Percentiles rank a stretch among this genome's conserved stretches.
phyloP scores from a whole-genome alignment of 176 grass and related monocot species.

The Hordeum marinum region DNA sequence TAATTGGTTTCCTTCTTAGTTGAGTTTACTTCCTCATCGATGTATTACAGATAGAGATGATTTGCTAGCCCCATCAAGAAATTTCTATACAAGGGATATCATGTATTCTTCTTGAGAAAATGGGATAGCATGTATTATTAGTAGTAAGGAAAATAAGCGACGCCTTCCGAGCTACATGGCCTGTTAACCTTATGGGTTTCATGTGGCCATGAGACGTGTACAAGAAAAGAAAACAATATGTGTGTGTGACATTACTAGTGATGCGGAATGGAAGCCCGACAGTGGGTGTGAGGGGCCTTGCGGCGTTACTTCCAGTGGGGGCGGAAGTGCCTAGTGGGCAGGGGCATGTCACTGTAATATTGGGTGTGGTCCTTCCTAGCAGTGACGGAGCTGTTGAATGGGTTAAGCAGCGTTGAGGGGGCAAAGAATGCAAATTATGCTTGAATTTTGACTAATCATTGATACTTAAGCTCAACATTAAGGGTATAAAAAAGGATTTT shows the following conservation, averaged over 20 bases:
- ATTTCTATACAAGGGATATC: neutral
- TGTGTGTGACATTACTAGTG: neutral
- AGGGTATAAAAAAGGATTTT: no score
- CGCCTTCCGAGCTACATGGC: neutral
- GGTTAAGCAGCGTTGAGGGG: no score
- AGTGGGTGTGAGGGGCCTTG: no score
- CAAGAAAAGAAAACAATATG: neutral
- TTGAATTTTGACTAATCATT: no score
- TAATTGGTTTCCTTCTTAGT: neutral
- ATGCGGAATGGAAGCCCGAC: no score
- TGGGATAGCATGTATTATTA: neutral
- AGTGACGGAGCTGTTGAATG: no score
- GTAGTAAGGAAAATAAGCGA: neutral
- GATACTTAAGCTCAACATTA: no score
- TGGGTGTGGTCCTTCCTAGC: no score
- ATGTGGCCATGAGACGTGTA: neutral
- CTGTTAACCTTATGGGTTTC: neutral
- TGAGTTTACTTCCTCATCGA: neutral
- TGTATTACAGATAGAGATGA: neutral
- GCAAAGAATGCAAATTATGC: no score
- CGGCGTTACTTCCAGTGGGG: no score
- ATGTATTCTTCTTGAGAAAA: neutral
- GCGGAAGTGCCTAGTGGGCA: no score
- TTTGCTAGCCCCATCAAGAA: neutral
- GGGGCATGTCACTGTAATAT: no score